Percentiles rank a stretch among this genome's conserved stretches.
Evolutionary conservation across 169 alveolate genomes (phyloP).

Genomic region (Cryptosporidium andersoni): DNA sequence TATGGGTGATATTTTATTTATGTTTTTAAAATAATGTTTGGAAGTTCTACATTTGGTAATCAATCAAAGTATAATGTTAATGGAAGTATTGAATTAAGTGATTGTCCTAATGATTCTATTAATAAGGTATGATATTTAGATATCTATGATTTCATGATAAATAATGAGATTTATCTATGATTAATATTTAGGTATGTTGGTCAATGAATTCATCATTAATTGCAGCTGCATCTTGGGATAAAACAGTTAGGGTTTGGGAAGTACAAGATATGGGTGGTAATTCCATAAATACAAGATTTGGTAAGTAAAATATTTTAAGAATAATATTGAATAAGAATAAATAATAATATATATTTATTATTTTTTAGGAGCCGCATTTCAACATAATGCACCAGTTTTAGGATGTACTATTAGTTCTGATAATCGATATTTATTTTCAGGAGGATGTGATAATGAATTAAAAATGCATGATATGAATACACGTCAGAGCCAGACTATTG

Average conservation of each 20-base stretch:
- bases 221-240: conserved; percentile 74
- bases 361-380: conserved; percentile 53
- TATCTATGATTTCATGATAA: background rate
- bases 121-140: conserved; percentile 41
- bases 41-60: conserved; percentile 52
- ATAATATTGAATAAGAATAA: background rate
- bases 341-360: background rate
- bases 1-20: background rate
- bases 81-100: conserved; percentile 42
- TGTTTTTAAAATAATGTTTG: conserved; percentile 12
- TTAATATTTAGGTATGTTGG: conserved; percentile 60
- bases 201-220: conserved; percentile 67
- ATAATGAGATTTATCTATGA: background rate
- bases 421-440: conserved; percentile 75
- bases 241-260: conserved; percentile 71
- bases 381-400: conserved; percentile 77
- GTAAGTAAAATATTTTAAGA: conserved; percentile 16
- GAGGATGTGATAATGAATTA: conserved; percentile 79
- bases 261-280: conserved; percentile 72
- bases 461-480: conserved; percentile 61
- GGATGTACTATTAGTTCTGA: conserved; percentile 76
- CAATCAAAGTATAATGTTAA: conserved; percentile 65
- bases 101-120: conserved; percentile 68
- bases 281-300: conserved; percentile 67
- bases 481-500: conserved; percentile 68